These are phyloP conservation scores for Polychaeton citri DNA, from an alignment of 2,329 filamentous ascomycete species.

Conservation along the genomic window DNA sequence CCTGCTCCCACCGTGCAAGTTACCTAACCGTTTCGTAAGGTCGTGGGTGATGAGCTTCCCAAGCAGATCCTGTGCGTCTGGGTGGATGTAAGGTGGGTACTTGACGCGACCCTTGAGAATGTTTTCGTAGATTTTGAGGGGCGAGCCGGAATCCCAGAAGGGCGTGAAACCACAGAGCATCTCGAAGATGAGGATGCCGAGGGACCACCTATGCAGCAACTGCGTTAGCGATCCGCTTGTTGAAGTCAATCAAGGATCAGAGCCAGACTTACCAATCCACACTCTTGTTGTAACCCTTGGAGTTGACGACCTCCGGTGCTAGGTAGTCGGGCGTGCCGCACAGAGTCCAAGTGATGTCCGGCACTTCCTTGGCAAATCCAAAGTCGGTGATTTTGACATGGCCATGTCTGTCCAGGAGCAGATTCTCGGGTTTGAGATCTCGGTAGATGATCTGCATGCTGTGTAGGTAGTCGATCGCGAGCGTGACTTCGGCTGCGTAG, in stretches of 20 bases:
- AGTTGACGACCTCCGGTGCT: constrained; percentile 94
- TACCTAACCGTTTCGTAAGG: constrained; percentile 86
- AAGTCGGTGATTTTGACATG: constrained; percentile 99
- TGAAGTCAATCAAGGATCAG: not conserved
- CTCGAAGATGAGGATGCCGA: constrained; percentile 97
- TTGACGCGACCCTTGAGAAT: constrained; percentile 93
- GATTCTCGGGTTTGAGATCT: constrained; percentile 92
- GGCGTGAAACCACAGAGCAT: constrained; percentile 99
- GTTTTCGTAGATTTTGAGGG: constrained; percentile 99
- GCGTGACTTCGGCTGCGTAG: constrained; percentile 92
- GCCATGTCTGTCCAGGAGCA: constrained; percentile 84
- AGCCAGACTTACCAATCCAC: constrained; percentile 72
- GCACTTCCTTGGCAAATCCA: constrained; percentile 94
- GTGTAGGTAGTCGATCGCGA: constrained; percentile 91
- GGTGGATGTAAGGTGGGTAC: constrained; percentile 90
- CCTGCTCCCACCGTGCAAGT: constrained; percentile 76
- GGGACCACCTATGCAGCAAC: constrained; percentile 68
- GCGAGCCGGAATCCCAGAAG: constrained; percentile 95
- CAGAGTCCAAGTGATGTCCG: constrained; percentile 97
- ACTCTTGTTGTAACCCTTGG: constrained; percentile 98
- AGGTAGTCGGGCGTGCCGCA: constrained; percentile 97
- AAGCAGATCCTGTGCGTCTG: constrained; percentile 84
- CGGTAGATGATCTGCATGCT: constrained; percentile 94
- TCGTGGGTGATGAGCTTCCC: constrained; percentile 89
- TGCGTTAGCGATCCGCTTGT: constrained; percentile 3